Base-by-base conservation (phyloP, 2,329 filamentous ascomycete species). In the Diaporthe caulivora region DNA sequence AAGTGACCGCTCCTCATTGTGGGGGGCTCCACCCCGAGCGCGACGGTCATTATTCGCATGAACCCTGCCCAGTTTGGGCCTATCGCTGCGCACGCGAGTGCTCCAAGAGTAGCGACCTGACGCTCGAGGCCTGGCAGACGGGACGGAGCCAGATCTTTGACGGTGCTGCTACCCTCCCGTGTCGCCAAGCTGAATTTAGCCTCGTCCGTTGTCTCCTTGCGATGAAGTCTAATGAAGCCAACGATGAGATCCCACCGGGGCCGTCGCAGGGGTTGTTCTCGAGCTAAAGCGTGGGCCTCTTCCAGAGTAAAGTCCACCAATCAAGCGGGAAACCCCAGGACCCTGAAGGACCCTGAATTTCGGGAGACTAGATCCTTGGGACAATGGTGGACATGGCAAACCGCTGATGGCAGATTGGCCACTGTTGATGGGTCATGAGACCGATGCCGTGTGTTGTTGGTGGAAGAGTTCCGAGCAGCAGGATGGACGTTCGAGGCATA, bases 281-380 rank as follows among this genome's bases (percentile, higher is more conserved):
- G 44, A 49, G n/a, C 24, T 17, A 62, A 31, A 31, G 18, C 53
- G 29, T 51, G 47, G 68, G 26, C 68, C 68, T 29, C 26, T 51
- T 21, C 34, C 7, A 5, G 24, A 51, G 2, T n/a, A 51, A 62
- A 71, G 37, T 42, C 68, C 68, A 60, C 68, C 68, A 62, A 62
- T 71, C 68, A 53, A 71, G 44, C 68, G 29, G 47, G 42, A 26
- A 17, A 44, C 62, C 29, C 9, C 42, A 24, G 55, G 57, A 57
- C 68, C 42, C 55, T 58, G 40, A 1, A 47, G 51, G 67, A 70
- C 68, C 68, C 68, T 70, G 42, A 44, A 70, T 60, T 51, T 60
- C 44, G 54, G 47, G 62, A 51, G 44, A 42, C 44, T 11, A 51
- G 29, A 51, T 65, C 44, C 44, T 51, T 65, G 62, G 62, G 31